These are phyloP conservation scores for Aristolochia californica DNA, from an alignment of 164 flowering plant species.

Conservation along the genomic window DNA sequence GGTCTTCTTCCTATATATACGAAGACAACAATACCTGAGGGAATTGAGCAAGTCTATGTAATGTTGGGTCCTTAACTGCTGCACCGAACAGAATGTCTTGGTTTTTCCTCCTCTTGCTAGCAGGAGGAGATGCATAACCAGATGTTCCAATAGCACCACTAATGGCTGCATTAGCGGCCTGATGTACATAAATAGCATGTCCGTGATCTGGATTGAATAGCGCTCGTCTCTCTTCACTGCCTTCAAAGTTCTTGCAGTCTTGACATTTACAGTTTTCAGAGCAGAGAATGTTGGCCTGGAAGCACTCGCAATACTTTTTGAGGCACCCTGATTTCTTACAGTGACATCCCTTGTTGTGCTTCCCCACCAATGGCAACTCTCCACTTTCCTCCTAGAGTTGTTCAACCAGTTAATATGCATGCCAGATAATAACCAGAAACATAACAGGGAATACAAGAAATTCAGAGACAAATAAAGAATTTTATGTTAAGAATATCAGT, in stretches of 20 bases:
- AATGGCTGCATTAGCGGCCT: slow-evolving; percentile 96
- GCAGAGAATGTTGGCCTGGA: slow-evolving; percentile 93
- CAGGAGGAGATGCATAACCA: slow-evolving; percentile 75
- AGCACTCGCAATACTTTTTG: slow-evolving; percentile 96
- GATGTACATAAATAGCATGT: slow-evolving; percentile 64
- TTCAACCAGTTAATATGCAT: slow-evolving; percentile 3
- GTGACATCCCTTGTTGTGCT: slow-evolving; percentile 96
- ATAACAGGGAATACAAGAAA: neutral
- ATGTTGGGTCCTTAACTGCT: slow-evolving; percentile 40
- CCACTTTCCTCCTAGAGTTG: slow-evolving; percentile 61
- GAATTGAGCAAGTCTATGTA: slow-evolving; percentile 38
- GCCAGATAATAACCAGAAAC: slow-evolving; percentile 1
- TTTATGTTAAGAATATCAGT: neutral
- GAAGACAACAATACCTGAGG: slow-evolving; percentile 43
- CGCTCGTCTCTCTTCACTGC: slow-evolving; percentile 94
- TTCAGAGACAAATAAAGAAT: neutral
- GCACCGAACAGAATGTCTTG: slow-evolving; percentile 50
- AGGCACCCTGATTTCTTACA: slow-evolving; percentile 98
- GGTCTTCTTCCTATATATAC: neutral
- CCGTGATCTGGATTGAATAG: slow-evolving; percentile 74
- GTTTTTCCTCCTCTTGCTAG: slow-evolving; percentile 61
- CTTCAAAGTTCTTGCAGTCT: slow-evolving; percentile 96
- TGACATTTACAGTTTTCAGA: slow-evolving; percentile 94
- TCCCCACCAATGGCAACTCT: slow-evolving; percentile 49
- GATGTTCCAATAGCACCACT: slow-evolving; percentile 94